Evolutionary conservation across 371 early-diverging fungal genomes (phyloP), one percentile per base, ranked within the genome.

Genomic region (Mucor circinelloides): DNA sequence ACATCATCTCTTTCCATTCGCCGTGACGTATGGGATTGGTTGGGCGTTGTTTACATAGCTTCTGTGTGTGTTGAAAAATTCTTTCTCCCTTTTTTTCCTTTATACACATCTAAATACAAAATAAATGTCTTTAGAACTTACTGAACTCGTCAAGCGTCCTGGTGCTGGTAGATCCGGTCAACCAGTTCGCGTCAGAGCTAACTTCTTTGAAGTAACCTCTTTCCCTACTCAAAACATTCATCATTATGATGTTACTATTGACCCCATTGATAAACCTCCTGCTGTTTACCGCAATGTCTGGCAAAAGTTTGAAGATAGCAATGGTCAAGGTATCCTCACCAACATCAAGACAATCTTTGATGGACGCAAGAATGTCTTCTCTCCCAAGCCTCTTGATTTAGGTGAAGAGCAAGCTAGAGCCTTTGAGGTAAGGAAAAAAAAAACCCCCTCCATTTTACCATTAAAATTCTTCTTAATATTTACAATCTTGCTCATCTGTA

Each of bases 361-460:
- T 67, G 86, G 88, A 40, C 76, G 79, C 12, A 78, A 80, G 64
- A 82, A 81, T 30, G 78, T 80, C 4, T 84, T 79, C 64, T 69
- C 86, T 12, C 76, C 83, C 0, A 82, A 73, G 62, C 60, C 44
- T 6, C 78, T 82, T 54, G 66, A 73, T 27, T 75, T 85, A 15
- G 76, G 76, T 68, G 79, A 83, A 44, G 75, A 75, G 12, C 58
- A 74, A 17, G 75, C 81, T 28, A 73, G 64, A 32, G 74, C 73
- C 10, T 83, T 83, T 57, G 83, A 85, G 21, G 85, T 82, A 78
- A 73, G 58, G 31, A 23, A 2, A 42, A 15, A 5, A 42, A 6
- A 21, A 44, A 10, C 1, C 12, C 17, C 17, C 40, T n/a, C 40
- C 40, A 3, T 40, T 17, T 17, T 40, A 40, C 13, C 40, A 17